A percentile compares a stretch with the other conserved stretches of the same genome.
Evolutionary conservation across 2,329 filamentous ascomycete species (phyloP).

Genomic region (Rutstroemia sp.): DNA sequence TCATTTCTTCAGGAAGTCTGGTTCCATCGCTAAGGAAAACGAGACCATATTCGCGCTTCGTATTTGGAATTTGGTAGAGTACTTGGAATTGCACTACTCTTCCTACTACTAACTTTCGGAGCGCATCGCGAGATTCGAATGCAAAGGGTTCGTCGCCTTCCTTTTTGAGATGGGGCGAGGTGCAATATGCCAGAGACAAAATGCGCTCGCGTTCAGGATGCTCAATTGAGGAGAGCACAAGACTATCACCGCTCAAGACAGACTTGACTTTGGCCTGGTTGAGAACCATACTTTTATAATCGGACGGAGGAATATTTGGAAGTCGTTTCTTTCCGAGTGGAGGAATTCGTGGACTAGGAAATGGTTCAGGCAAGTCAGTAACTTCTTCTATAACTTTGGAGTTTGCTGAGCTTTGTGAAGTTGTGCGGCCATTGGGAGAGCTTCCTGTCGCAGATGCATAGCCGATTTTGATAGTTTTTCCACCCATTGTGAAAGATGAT

Average conservation of each 20-base stretch:
- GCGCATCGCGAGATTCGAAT: slow-evolving; percentile 90
- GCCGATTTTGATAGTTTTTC: slow-evolving; percentile 23
- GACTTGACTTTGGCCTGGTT: slow-evolving; percentile 75
- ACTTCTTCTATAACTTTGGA: slow-evolving; percentile 13
- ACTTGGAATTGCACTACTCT: slow-evolving; percentile 81
- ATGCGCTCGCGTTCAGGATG: slow-evolving; percentile 78
- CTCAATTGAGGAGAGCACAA: slow-evolving; percentile 74
- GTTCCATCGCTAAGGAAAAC: slow-evolving; percentile 70
- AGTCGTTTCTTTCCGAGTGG: slow-evolving; percentile 14
- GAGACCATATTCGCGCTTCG: slow-evolving; percentile 80
- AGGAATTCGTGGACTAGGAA: slow-evolving; percentile 21
- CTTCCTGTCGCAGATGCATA: slow-evolving; percentile 14
- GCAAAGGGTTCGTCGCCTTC: slow-evolving; percentile 89
- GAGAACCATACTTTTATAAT: slow-evolving; percentile 27
- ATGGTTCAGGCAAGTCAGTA: slow-evolving; percentile 32
- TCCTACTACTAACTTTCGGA: slow-evolving; percentile 76
- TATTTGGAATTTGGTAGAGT: slow-evolving; percentile 79
- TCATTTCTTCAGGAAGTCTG: slow-evolving; percentile 70
- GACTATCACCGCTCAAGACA: slow-evolving; percentile 86
- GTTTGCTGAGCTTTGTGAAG: slow-evolving; percentile 11
- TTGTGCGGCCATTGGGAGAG: neutral
- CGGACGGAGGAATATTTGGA: slow-evolving; percentile 26
- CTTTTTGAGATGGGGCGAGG: slow-evolving; percentile 75
- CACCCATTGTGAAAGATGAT: slow-evolving; percentile 14
- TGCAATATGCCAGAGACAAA: slow-evolving; percentile 87